These are phyloP conservation scores for Conidiobolus incongruus DNA, from an alignment of 371 early-diverging fungal genomes.

Conservation along the genomic window DNA sequence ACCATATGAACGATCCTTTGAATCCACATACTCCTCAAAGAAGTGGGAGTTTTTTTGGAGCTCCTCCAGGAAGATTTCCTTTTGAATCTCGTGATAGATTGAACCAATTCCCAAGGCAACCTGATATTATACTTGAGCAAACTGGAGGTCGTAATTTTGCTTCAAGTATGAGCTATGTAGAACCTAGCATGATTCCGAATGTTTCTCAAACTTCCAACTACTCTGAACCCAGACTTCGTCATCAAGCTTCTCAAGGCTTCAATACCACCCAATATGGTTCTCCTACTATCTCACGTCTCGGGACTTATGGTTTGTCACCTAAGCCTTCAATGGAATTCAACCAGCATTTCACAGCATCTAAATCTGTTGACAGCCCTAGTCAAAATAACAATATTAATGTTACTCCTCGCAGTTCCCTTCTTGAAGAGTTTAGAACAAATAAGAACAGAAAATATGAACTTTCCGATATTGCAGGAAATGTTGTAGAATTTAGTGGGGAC, in stretches of 20 bases:
- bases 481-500: constrained; percentile 96
- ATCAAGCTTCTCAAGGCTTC: constrained; percentile 7
- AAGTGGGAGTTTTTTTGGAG: background rate
- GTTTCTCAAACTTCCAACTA: no score
- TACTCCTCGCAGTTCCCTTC: constrained; percentile 47
- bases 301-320: constrained; percentile 14
- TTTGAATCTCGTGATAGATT: no score
- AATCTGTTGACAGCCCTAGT: constrained; percentile 5
- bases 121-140: no score
- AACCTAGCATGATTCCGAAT: no score
- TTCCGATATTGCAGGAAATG: constrained; percentile 74
- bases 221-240: no score
- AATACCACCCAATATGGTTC: constrained; percentile 21
- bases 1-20: constrained; percentile 8
- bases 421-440: constrained; percentile 87
- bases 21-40: constrained; percentile 3
- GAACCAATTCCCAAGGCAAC: no score
- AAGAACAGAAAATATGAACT: constrained; percentile 86
- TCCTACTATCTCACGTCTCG: constrained; percentile 21
- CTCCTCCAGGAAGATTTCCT: no score
- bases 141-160: no score
- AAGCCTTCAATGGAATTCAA: constrained; percentile 2
- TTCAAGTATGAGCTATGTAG: no score
- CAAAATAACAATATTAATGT: constrained; percentile 18
- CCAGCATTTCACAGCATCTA: constrained; percentile 3